Evolutionary conservation across 768 basidiomycete species (phyloP).

Genomic region (Tylopilus felleus): DNA sequence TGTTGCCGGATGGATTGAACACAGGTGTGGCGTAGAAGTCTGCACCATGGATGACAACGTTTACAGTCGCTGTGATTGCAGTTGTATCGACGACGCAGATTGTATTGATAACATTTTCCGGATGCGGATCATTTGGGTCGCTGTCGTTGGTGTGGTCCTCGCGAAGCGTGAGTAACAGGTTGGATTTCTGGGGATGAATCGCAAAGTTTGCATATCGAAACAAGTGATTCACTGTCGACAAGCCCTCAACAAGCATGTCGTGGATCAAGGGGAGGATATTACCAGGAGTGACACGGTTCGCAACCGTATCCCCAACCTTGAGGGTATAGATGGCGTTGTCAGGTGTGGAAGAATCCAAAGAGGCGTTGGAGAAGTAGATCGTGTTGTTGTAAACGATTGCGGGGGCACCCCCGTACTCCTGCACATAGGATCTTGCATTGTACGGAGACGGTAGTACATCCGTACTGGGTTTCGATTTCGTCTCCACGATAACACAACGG

Average conservation of each 20-base stretch:
- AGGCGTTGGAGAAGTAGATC: constrained; percentile 56
- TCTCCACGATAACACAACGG: constrained; percentile 52
- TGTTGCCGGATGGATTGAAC: constrained; percentile 53
- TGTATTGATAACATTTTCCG: constrained; percentile 39
- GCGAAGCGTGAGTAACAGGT: constrained; percentile 53
- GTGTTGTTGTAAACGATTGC: constrained; percentile 46
- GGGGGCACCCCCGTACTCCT: constrained; percentile 69
- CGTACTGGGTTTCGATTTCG: constrained; percentile 28
- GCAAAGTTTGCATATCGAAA: constrained; percentile 51
- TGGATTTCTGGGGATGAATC: constrained; percentile 47
- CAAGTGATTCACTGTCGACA: constrained; percentile 13
- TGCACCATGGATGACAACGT: constrained; percentile 44
- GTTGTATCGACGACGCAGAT: constrained; percentile 52
- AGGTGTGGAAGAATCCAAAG: constrained; percentile 7
- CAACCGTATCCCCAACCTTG: constrained; percentile 19
- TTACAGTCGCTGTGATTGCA: constrained; percentile 36
- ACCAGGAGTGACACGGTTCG: constrained; percentile 55
- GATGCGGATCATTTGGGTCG: neutral
- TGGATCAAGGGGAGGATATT: constrained; percentile 1
- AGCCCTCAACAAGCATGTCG: neutral
- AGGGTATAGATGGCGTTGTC: constrained; percentile 49
- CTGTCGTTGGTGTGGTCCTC: constrained; percentile 58
- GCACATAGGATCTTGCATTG: constrained; percentile 53
- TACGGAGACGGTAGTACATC: constrained; percentile 52
- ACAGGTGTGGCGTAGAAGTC: constrained; percentile 64